Evolutionary conservation across 2,329 filamentous ascomycete species (phyloP), one percentile per base, ranked within the genome.

Genomic region (Aspergillus tanneri): DNA sequence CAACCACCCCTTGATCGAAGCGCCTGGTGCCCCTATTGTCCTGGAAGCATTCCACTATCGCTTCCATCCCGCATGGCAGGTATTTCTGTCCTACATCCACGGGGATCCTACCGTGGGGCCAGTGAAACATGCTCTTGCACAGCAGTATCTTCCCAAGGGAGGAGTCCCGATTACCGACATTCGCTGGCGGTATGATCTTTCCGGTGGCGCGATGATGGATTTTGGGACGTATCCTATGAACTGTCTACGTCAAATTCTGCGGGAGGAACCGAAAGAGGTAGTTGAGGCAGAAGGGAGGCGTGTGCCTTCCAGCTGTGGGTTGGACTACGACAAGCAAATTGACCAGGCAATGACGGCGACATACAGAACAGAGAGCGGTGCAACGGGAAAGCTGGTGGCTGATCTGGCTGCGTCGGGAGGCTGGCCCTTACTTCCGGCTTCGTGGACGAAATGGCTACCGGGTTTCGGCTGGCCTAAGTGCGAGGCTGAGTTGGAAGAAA

Each of bases 41-140:
- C 68, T 82, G 3, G 80, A 83, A 62, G 79, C 78, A 3, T 75
- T 77, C 48, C 78, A 81, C 56, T 69, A 70, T 49, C 66, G 70
- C 21, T 81, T 82, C 57, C 73, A 78, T 50, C 79, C 78, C 0
- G 67, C 71, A 2, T 77, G 72, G 68, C 62, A 69, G 18, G 58
- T 56, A 2, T 78, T 79, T 56, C 40, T 47, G 4, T 38, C 44
- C 2, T 24, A 32, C 4, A 27, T 50, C 36, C 38, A 47, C 24
- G 10, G 25, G 3, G 35, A 34, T 14, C 39, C 32, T 9, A 32
- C 35, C 8, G 40, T 24, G 49, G 75, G 45, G 49, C 62, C 1
- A 47, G 49, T 80, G 5, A 67, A 72, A 44, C 66, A 61, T 5
- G 58, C 61, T 4, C 70, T 68, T 30, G 67, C 78, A 3, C 64